A percentile compares a stretch with the other conserved stretches of the same genome.
These are phyloP conservation scores for Phanerodontia chrysosporium DNA, from an alignment of 768 basidiomycete genomes.

Conservation along the genomic window DNA sequence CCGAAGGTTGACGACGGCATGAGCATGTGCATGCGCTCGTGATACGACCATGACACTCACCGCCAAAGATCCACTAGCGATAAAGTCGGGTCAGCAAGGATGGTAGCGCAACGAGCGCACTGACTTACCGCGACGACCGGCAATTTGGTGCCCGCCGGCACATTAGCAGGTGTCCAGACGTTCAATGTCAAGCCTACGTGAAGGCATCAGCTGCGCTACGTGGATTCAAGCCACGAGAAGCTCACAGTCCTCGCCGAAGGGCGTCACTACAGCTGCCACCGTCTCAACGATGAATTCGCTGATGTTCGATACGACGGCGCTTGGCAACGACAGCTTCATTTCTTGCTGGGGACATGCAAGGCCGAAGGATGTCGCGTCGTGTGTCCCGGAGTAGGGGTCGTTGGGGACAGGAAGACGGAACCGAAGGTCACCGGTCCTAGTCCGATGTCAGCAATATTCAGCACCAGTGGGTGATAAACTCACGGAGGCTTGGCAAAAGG, in stretches of 20 bases:
- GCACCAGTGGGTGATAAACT: conserved; percentile 14
- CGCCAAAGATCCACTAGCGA: conserved; percentile 50
- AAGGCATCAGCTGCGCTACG: background rate
- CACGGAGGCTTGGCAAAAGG: conserved; percentile 56
- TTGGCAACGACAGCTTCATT: background rate
- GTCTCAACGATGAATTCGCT: background rate
- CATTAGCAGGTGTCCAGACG: conserved; percentile 29
- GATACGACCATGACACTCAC: conserved; percentile 14
- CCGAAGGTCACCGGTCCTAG: conserved; percentile 20
- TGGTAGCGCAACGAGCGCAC: background rate
- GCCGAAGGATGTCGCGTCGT: conserved; percentile 34
- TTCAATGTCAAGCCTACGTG: conserved; percentile 47
- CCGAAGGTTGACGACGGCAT: background rate
- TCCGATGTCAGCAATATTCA: background rate
- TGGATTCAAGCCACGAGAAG: too few relatives aligned
- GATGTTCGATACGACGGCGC: background rate
- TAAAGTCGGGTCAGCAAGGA: background rate
- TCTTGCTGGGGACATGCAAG: conserved; percentile 39
- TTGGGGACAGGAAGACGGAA: conserved; percentile 22
- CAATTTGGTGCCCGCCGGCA: conserved; percentile 39
- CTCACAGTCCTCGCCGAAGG: conserved; percentile 47
- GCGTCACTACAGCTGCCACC: conserved; percentile 7
- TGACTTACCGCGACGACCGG: conserved; percentile 50
- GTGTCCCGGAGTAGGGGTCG: conserved; percentile 27
- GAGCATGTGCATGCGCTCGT: background rate